Conservation (phyloP, 345 rosid genomes). For the Mercurialis annua region DNA sequence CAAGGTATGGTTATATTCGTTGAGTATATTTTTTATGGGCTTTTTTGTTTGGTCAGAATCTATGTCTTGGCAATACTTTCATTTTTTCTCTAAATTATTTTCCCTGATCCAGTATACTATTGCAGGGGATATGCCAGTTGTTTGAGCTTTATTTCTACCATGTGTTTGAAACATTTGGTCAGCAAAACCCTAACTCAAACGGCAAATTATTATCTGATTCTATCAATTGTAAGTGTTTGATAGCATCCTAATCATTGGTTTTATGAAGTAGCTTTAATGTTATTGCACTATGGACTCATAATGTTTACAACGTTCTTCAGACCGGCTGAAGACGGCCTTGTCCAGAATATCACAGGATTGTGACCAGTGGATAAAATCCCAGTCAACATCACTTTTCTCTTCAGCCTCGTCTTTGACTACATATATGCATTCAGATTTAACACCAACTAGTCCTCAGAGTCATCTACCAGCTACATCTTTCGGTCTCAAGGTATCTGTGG, state of each 20-base stretch:
- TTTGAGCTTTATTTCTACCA: conserved; percentile 76
- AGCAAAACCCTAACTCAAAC: conserved; percentile 47
- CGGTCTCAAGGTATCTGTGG: conserved; percentile 76
- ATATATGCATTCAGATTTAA: conserved; percentile 54
- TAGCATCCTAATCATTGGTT: neutral
- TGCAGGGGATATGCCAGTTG: conserved; percentile 97
- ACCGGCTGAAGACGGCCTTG: conserved; percentile 76
- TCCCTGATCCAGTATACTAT: conserved; percentile 55
- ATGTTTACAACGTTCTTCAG: conserved; percentile 39
- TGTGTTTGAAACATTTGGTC: conserved; percentile 76
- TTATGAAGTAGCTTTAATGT: neutral
- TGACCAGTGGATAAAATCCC: conserved; percentile 89
- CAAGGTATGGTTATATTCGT: conserved; percentile 49
- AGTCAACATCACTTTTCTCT: conserved; percentile 39
- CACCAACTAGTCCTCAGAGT: conserved; percentile 55
- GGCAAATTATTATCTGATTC: conserved; percentile 56
- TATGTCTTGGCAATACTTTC: conserved; percentile 9
- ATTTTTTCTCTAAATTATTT: conserved; percentile 34
- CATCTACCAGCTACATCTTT: conserved; percentile 46
- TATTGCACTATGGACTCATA: conserved; percentile 6
- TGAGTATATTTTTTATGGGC: conserved; percentile 13
- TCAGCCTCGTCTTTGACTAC: conserved; percentile 47
- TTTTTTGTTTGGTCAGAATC: conserved; percentile 13
- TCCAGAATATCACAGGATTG: conserved; percentile 85
- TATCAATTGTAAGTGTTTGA: conserved; percentile 63